Conservation (phyloP, 345 rosid genomes). For the Hibiscus syriacus region DNA sequence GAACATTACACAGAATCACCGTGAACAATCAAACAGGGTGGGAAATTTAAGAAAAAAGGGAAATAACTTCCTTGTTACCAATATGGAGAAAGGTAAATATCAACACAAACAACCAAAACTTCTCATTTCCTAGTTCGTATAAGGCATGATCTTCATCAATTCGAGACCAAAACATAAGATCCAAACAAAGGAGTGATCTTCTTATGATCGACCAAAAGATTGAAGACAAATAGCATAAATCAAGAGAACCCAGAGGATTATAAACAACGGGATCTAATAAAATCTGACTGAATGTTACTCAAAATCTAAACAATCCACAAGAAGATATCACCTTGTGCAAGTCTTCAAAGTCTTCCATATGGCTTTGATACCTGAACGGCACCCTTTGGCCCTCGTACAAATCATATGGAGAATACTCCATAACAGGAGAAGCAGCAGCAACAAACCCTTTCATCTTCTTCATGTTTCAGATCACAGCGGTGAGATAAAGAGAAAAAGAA, state of each 20-base stretch:
- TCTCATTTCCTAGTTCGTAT: background rate
- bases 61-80: background rate
- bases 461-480: background rate
- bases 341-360: conserved; percentile 50
- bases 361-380: conserved; percentile 42
- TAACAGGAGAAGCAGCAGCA: conserved; percentile 13
- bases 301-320: too few species aligned
- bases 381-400: conserved; percentile 34
- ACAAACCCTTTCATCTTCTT: conserved; percentile 11
- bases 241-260: background rate
- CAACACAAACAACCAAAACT: background rate
- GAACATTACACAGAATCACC: background rate
- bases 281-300: conserved; percentile 9
- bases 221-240: conserved; percentile 7
- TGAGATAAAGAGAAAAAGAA: background rate
- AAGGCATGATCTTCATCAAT: conserved; percentile 1
- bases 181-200: background rate
- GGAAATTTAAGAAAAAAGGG: background rate
- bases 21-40: background rate
- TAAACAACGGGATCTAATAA: conserved; percentile 29
- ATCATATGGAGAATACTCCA: background rate
- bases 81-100: background rate
- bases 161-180: conserved; percentile 6
- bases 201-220: background rate
- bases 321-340: conserved; percentile 39